Evolutionary conservation across 139 green algal species (phyloP).

Genomic region (Axilococcus clingmanii): DNA sequence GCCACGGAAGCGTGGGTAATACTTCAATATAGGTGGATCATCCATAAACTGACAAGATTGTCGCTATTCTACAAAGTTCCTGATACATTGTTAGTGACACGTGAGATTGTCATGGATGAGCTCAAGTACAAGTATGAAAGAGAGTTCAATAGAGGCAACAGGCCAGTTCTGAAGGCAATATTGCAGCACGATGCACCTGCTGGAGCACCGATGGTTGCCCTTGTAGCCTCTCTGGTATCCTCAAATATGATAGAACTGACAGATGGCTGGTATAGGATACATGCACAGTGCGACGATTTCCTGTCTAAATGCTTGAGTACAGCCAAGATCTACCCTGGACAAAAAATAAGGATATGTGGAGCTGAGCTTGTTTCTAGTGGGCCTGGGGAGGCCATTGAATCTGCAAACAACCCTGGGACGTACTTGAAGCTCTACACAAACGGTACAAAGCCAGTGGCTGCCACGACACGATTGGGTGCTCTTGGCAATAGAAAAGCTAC

Average conservation of each 20-base stretch:
- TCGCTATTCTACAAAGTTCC: too few species aligned
- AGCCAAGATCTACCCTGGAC: conserved; percentile 14
- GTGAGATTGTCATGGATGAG: conserved; percentile 29
- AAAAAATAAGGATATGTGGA: conserved; percentile 20
- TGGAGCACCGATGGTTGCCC: conserved; percentile 35
- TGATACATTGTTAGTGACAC: too few species aligned
- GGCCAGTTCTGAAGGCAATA: conserved; percentile 41
- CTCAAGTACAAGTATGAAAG: conserved; percentile 37
- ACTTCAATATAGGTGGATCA: too few species aligned
- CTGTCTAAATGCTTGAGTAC: conserved; percentile 20
- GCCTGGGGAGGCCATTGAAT: conserved; percentile 16
- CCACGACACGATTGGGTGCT: conserved; percentile 15
- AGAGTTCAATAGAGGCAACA: conserved; percentile 32
- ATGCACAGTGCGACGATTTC: conserved; percentile 27
- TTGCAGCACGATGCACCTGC: conserved; percentile 48
- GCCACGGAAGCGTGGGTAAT: too few species aligned
- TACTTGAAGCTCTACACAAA: conserved; percentile 8
- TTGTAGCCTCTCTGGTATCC: conserved; percentile 22
- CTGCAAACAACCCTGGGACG: conserved; percentile 1
- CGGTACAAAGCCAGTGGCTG: not conserved
- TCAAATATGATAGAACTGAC: conserved; percentile 38
- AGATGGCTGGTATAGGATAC: conserved; percentile 63
- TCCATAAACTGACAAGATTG: too few species aligned
- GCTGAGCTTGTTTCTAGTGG: conserved; percentile 10
- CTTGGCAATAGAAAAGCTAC: not conserved